Evolutionary conservation across 352 stramenopile genomes (phyloP).

Genomic region (Phytopythium kandeliae): DNA sequence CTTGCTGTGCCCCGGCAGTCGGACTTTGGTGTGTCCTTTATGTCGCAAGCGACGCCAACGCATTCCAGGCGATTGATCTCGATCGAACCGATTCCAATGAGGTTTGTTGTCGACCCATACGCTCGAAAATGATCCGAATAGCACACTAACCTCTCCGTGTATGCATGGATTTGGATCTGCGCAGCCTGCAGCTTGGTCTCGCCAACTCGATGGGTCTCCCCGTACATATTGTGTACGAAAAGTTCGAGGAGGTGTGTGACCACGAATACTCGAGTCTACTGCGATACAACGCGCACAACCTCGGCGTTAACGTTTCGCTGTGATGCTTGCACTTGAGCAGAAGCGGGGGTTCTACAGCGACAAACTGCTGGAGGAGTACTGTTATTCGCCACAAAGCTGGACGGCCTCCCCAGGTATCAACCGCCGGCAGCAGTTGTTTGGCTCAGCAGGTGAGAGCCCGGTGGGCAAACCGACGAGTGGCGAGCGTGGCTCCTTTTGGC

Average conservation of each 20-base stretch:
- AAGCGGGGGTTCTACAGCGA: slow-evolving; percentile 78
- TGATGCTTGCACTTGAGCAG: slow-evolving; percentile 16
- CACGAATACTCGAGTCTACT: not conserved
- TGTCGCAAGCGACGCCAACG: slow-evolving; percentile 45
- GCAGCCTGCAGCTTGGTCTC: slow-evolving; percentile 69
- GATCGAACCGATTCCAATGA: slow-evolving; percentile 78
- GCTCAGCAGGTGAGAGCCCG: slow-evolving; percentile 52
- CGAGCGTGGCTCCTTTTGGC: slow-evolving; percentile 59
- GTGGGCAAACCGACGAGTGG: slow-evolving; percentile 17
- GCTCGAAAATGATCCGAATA: not conserved
- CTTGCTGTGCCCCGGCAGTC: slow-evolving; percentile 33
- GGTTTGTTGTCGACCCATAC: slow-evolving; percentile 15
- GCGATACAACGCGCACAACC: not conserved
- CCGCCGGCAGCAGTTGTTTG: slow-evolving; percentile 67
- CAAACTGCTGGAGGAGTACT: slow-evolving; percentile 78
- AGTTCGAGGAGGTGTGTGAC: slow-evolving; percentile 62
- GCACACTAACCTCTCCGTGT: not conserved
- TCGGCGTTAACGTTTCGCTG: not conserved
- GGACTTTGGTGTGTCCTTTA: slow-evolving; percentile 75
- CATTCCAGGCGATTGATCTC: slow-evolving; percentile 55
- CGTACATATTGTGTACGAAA: slow-evolving; percentile 61
- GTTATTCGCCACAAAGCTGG: slow-evolving; percentile 82
- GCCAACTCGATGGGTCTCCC: slow-evolving; percentile 63
- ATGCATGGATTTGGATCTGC: not conserved
- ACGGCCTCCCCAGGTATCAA: slow-evolving; percentile 63